Base-by-base conservation (phyloP, 345 rosid genomes). In the Hypericum perforatum region DNA sequence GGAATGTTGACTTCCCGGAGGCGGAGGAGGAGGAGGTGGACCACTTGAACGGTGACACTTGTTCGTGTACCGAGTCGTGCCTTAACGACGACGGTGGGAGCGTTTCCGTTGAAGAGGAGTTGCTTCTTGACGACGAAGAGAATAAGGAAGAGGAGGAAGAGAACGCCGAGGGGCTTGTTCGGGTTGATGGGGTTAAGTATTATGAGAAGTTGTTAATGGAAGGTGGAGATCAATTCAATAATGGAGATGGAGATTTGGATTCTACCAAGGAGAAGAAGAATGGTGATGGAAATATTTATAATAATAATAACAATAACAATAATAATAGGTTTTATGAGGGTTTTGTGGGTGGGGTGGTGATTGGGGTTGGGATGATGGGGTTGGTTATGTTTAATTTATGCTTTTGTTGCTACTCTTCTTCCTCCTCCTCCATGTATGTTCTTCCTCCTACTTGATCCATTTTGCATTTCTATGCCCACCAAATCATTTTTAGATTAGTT, bases 311-410 rank as follows among this genome's bases (percentile, higher is more conserved):
- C 43, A 49, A 41, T 7, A 41, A n/a, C 45, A 14, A 32, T 9
- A 39, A 44, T 6, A 45, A 65, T 49, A 53, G 47, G 53, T 14
- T 48, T 38, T 36, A 48, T 6, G 42, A 46, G 37, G 48, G n/a
- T 6, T 9, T 66, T 58, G 68, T 41, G 3, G 46, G 39, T 8
- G 79, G 79, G 9, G 59, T 65, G 16, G 42, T 68, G 57, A 7
- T 71, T 16, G 80, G 74, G 0, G 59, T 63, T 62, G 59, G 16
- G 43, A 45, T 65, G 44, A 56, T 68, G 74, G 71, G 55, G 6
- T 29, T 56, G 47, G 7, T 60, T 0, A 40, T 60, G 57, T 42
- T 40, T 0, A 59, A 39, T 9, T 62, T 57, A 7, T 56, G 46
- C 47, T 51, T 53, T 22, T 62, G 69, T 49, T 62, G 32, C 58